Base-by-base conservation (phyloP, 2,329 filamentous ascomycete genomes). In the Herpotrichia juniperi region DNA sequence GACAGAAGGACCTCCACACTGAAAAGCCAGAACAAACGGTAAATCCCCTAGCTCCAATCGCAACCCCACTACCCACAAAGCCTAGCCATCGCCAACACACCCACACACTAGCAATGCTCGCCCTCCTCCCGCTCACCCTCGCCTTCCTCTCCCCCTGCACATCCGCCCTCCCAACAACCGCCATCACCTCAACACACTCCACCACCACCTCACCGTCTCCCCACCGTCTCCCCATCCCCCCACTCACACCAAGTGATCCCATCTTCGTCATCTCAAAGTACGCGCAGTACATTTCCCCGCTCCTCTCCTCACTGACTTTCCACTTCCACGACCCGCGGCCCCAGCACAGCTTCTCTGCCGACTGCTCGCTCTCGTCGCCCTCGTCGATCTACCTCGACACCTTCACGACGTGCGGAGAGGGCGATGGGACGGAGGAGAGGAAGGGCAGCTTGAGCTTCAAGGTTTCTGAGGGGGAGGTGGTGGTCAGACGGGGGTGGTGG, bases 231-330 rank as follows among this genome's bases (percentile, higher is more conserved):
- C 26, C 25, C 11, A 8, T 16, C 16, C 42, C 25, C 26, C 42
- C 25, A 21, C n/a, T 8, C 35, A 11, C 35, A 26, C 22, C 42
- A 42, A 17, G 17, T 17, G 30, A 42, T 17, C 21, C 35, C 37
- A 28, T 42, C 51, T 50, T 54, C 47, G 40, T 19, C 12, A 26
- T 54, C 17, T 50, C 46, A 12, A 37, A 46, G 6, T 54, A 50
- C 42, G 9, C n/a, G 1, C 30, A 39, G 11, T 40, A 30, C 31
- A 28, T 45, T 37, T 22, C 25, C 8, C 34, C 34, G 16, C 19
- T 6, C 32, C 26, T 22, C 30, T 42, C 19, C 28, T 39, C 26
- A 24, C 17, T 55, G n/a, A 21, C 24, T 40, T 56, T 56, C 53
- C 40, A 43, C 16, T 25, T 56, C 42, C 12, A n/a, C 39, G 53